Percentiles rank a stretch among this genome's conserved stretches.
Conservation (phyloP, 2,329 filamentous ascomycete species). For the Hypoxylon rubiginosum region DNA sequence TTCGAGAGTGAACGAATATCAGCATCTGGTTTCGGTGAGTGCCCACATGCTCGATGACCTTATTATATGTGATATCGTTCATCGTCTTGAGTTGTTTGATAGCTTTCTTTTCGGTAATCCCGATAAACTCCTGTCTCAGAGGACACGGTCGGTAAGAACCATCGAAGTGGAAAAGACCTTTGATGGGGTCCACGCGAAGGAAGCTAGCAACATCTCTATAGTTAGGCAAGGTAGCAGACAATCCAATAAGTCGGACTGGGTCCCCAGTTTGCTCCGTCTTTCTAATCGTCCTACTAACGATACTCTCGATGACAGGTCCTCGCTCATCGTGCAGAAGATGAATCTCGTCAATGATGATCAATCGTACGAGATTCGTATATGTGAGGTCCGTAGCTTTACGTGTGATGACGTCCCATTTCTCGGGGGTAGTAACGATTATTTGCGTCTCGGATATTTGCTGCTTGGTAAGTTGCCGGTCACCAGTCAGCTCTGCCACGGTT, state of each 20-base stretch:
- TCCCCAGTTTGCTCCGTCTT: slow-evolving; percentile 95
- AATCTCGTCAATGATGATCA: slow-evolving; percentile 98
- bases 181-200: slow-evolving; percentile 86
- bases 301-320: slow-evolving; percentile 96
- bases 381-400: slow-evolving; percentile 96
- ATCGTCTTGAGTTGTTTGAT: slow-evolving; percentile 99
- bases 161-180: slow-evolving; percentile 96
- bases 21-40: slow-evolving; percentile 96
- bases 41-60: slow-evolving; percentile 96
- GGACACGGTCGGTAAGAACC: slow-evolving; percentile 94
- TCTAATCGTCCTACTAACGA: slow-evolving; percentile 93
- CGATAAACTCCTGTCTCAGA: slow-evolving; percentile 95
- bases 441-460: slow-evolving; percentile 98
- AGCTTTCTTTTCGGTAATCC: slow-evolving; percentile 96
- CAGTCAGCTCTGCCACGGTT: slow-evolving; percentile 93
- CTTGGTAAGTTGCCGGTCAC: slow-evolving; percentile 97
- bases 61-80: slow-evolving; percentile 99
- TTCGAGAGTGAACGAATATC: slow-evolving; percentile 97
- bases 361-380: slow-evolving; percentile 95
- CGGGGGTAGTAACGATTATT: slow-evolving; percentile 96
- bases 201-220: slow-evolving; percentile 97
- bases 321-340: slow-evolving; percentile 97
- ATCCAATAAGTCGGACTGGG: slow-evolving; percentile 88
- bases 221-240: slow-evolving; percentile 96
- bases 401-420: slow-evolving; percentile 99